Conservation (phyloP, 2,329 filamentous ascomycete species). For the Diaporthe citriasiana region DNA sequence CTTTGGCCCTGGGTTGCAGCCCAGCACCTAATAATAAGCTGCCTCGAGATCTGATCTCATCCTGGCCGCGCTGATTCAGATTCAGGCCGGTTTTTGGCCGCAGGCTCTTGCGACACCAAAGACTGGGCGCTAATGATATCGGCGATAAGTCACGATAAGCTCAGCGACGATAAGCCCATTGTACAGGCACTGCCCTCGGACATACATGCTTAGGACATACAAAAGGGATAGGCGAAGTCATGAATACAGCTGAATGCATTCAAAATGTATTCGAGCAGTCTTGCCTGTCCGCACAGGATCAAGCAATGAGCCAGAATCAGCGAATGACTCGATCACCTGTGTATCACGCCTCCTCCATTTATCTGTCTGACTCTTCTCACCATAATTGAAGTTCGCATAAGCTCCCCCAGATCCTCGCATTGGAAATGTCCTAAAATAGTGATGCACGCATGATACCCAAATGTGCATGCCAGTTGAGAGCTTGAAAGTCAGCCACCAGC, state of each 20-base stretch:
- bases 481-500: no score
- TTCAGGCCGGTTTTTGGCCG: constrained; percentile 21
- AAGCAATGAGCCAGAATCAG: neutral
- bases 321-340: neutral
- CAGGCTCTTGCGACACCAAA: constrained; percentile 17
- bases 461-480: no score
- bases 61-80: constrained; percentile 30
- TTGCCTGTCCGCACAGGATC: no score
- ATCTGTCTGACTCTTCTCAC: neutral
- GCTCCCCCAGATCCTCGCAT: no score
- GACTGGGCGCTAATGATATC: constrained; percentile 28
- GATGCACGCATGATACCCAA: no score
- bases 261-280: neutral
- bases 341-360: neutral
- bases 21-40: constrained; percentile 28
- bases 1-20: constrained; percentile 25
- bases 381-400: no score
- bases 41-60: constrained; percentile 29
- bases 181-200: neutral
- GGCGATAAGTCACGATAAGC: constrained; percentile 35
- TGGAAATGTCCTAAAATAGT: no score
- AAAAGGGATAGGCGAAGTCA: neutral
- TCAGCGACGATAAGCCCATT: neutral
- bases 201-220: neutral
- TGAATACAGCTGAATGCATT: no score